These are phyloP conservation scores for Phytophthora palmivora DNA, from an alignment of 352 stramenopile genomes.

Conservation along the genomic window DNA sequence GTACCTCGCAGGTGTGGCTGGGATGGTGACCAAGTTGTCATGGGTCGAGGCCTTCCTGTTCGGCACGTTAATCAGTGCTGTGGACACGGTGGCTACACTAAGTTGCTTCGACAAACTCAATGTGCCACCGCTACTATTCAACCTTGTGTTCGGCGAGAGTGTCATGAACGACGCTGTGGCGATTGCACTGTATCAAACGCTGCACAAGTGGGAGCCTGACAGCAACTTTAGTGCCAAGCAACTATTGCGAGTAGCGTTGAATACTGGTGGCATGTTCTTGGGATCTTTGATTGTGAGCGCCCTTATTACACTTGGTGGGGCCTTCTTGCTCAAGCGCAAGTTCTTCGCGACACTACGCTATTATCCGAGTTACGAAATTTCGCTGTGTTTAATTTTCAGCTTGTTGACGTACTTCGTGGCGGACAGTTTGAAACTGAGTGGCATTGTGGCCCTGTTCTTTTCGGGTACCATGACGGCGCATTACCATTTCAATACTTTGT, in stretches of 20 bases:
- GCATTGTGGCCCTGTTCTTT: conserved; percentile 96
- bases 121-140: conserved; percentile 91
- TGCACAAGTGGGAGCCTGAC: conserved; percentile 88
- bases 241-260: conserved; percentile 64
- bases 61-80: conserved; percentile 92
- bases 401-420: conserved; percentile 87
- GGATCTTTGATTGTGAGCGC: conserved; percentile 77
- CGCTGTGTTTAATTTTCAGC: conserved; percentile 86
- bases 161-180: conserved; percentile 95
- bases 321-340: conserved; percentile 80
- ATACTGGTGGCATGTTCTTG: conserved; percentile 81
- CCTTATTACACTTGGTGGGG: conserved; percentile 74
- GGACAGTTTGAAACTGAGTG: conserved; percentile 82
- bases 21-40: conserved; percentile 76
- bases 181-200: conserved; percentile 94
- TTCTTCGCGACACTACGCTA: conserved; percentile 76
- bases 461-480: conserved; percentile 90
- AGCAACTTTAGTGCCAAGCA: conserved; percentile 72
- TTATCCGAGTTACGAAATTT: conserved; percentile 90
- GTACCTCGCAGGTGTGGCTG: conserved; percentile 66
- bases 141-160: conserved; percentile 95
- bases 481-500: conserved; percentile 90
- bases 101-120: conserved; percentile 93
- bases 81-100: conserved; percentile 94
- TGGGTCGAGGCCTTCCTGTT: conserved; percentile 94